Conservation (phyloP, 148 eudicot species). For the Vaccinium vitisidaea region DNA sequence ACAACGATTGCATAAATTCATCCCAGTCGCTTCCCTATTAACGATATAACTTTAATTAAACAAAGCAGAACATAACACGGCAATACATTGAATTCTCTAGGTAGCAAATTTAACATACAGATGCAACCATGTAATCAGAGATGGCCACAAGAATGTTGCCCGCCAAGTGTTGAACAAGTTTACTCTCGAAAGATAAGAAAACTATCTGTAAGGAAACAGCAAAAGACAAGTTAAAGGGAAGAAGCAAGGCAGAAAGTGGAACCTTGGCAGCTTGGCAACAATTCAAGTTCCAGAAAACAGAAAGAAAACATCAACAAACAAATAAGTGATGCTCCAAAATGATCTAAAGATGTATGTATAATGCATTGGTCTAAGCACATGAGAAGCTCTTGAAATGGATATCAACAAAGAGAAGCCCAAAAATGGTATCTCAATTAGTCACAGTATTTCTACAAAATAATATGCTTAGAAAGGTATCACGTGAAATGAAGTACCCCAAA, state of each 20-base stretch:
- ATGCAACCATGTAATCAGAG: constrained; percentile 48
- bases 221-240: neutral
- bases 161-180: constrained; percentile 52
- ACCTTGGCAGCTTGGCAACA: neutral
- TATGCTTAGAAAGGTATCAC: neutral
- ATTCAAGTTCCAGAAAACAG: neutral
- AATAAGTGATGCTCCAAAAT: neutral
- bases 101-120: constrained; percentile 36
- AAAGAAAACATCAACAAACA: neutral
- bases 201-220: constrained; percentile 36
- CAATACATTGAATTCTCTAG: constrained; percentile 1
- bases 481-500: neutral
- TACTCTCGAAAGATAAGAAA: constrained; percentile 43
- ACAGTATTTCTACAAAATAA: neutral
- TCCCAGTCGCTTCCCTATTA: constrained; percentile 53
- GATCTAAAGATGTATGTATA: neutral
- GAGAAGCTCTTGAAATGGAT: neutral
- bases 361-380: neutral
- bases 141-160: constrained; percentile 57
- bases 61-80: constrained; percentile 7
- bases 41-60: constrained; percentile 15
- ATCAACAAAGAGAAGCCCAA: neutral
- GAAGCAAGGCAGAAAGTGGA: neutral
- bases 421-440: neutral
- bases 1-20: constrained; percentile 40